Percentiles rank a stretch among this genome's conserved stretches.
These are phyloP conservation scores for Tetragonia tetragonoides DNA, from an alignment of 148 eudicot species.

Conservation along the genomic window DNA sequence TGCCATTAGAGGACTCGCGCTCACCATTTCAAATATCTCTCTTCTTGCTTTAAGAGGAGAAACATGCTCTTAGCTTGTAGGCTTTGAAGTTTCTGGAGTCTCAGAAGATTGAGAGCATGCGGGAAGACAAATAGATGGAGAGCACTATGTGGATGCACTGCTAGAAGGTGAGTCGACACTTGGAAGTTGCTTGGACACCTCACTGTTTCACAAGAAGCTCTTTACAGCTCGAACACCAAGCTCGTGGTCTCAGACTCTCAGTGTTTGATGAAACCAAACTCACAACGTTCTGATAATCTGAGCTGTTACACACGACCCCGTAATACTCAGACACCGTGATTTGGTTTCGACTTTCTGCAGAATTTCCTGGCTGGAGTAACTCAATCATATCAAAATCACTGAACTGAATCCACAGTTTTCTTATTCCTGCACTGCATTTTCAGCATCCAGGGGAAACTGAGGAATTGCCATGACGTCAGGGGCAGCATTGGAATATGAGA, in stretches of 20 bases:
- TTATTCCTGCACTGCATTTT: conserved; percentile 19
- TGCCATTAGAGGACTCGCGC: conserved; percentile 33
- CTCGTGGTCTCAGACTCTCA: conserved; percentile 56
- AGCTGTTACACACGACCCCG: conserved; percentile 37
- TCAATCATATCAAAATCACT: conserved; percentile 74
- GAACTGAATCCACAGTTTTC: conserved; percentile 28
- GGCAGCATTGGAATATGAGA: conserved; percentile 59
- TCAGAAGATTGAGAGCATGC: conserved; percentile 60
- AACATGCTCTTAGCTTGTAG: conserved; percentile 46
- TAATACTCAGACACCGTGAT: conserved; percentile 85
- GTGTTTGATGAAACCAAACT: conserved; percentile 60
- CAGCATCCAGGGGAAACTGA: conserved; percentile 23
- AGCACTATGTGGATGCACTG: conserved; percentile 60
- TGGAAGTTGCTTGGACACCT: conserved; percentile 32
- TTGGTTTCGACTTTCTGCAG: conserved; percentile 52
- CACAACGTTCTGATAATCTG: conserved; percentile 50
- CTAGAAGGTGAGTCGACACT: conserved; percentile 60
- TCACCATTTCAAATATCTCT: conserved; percentile 42
- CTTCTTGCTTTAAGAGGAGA: conserved; percentile 44
- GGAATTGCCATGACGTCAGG: conserved; percentile 72
- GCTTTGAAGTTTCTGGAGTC: conserved; percentile 41
- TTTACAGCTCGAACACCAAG: conserved; percentile 48
- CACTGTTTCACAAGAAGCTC: conserved; percentile 40
- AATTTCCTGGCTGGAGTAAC: conserved; percentile 83
- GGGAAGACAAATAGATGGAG: conserved; percentile 47